These are phyloP conservation scores for Paratinospora sagittata DNA, from an alignment of 164 flowering plant species.

Conservation along the genomic window DNA sequence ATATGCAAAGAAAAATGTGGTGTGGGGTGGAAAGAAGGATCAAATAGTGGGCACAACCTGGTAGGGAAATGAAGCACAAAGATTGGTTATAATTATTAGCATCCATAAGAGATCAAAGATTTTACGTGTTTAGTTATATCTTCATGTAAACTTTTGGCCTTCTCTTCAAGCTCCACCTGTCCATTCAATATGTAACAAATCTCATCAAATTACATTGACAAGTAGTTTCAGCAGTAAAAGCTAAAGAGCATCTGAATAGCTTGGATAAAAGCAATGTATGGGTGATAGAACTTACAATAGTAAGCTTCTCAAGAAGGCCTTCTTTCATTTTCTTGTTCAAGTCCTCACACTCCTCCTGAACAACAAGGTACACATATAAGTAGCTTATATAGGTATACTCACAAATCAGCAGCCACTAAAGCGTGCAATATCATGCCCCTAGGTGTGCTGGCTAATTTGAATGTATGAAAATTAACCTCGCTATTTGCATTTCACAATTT, in stretches of 20 bases:
- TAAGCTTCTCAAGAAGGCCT: slow-evolving; percentile 55
- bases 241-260: not conserved
- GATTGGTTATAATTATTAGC: not conserved
- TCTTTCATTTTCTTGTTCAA: slow-evolving; percentile 46
- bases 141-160: slow-evolving; percentile 44
- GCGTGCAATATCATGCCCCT: not conserved
- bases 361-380: not conserved
- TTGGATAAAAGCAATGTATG: not conserved
- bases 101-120: not conserved
- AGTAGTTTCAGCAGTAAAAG: not conserved
- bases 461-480: not conserved
- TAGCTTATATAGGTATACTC: not conserved
- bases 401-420: not conserved
- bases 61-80: too few species aligned
- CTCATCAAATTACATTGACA: not conserved
- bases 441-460: not conserved
- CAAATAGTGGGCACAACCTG: too few species aligned
- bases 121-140: slow-evolving; percentile 52
- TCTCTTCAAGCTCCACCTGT: slow-evolving; percentile 51
- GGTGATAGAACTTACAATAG: slow-evolving; percentile 42
- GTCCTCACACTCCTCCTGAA: slow-evolving; percentile 83
- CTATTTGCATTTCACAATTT: too few species aligned
- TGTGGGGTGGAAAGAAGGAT: too few species aligned
- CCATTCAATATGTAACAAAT: not conserved
- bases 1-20: too few species aligned